Conservation (phyloP, 2,329 filamentous ascomycete species). For the Coniochaeta sp. region DNA sequence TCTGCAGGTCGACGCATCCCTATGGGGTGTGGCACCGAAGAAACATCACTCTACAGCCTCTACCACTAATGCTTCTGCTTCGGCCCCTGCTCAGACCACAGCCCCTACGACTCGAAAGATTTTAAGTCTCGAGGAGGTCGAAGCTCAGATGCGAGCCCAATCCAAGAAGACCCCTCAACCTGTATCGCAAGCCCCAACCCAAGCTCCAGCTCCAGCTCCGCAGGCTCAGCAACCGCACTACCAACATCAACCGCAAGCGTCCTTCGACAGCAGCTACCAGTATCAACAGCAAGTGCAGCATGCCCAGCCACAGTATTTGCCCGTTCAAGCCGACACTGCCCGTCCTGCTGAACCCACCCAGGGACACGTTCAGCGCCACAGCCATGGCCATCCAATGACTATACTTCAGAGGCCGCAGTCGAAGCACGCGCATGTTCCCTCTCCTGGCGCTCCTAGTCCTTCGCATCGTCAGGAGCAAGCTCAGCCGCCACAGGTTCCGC, state of each 20-base stretch:
- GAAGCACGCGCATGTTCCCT: conserved; percentile 29
- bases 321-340: conserved; percentile 7
- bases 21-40: conserved; percentile 77
- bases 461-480: conserved; percentile 13
- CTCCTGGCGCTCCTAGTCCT: conserved; percentile 20
- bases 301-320: conserved; percentile 8
- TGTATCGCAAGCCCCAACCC: conserved; percentile 25
- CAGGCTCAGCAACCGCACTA: conserved; percentile 15
- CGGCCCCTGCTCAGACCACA: conserved; percentile 23
- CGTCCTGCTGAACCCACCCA: conserved; percentile 3
- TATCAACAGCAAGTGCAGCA: conserved; percentile 11
- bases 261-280: conserved; percentile 13
- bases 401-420: conserved; percentile 48
- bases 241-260: conserved; percentile 12
- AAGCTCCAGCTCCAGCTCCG: conserved; percentile 21
- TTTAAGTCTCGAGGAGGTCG: conserved; percentile 94
- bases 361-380: conserved; percentile 10
- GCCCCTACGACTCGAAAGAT: conserved; percentile 54
- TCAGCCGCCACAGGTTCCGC: neutral
- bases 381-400: conserved; percentile 42
- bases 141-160: conserved; percentile 80
- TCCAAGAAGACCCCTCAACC: conserved; percentile 41
- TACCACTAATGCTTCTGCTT: conserved; percentile 17
- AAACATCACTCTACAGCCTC: conserved; percentile 22
- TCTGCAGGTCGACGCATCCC: conserved; percentile 83